These are phyloP conservation scores for Ustilago bromivora DNA, from an alignment of 1,284 basidiomycete species.

Conservation along the genomic window DNA sequence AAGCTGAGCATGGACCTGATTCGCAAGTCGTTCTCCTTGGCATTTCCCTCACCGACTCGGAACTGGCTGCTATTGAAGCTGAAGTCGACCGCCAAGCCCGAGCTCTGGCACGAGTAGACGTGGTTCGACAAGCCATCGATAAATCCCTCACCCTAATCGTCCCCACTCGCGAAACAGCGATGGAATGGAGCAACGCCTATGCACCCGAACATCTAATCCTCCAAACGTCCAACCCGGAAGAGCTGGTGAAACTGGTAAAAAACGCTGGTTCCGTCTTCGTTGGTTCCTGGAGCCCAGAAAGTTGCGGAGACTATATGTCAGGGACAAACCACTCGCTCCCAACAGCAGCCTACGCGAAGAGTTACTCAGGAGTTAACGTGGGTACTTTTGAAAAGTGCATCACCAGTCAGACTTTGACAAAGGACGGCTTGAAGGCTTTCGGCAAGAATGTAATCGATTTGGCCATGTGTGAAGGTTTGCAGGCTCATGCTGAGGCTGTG, in stretches of 20 bases:
- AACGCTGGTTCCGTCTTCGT: slow-evolving; percentile 91
- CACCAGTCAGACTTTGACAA: slow-evolving; percentile 90
- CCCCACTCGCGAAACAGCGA: slow-evolving; percentile 78
- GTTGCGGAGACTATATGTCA: slow-evolving; percentile 97
- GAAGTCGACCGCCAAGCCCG: slow-evolving; percentile 90
- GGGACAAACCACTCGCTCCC: slow-evolving; percentile 94
- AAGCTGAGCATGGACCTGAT: slow-evolving; percentile 96
- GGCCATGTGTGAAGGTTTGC: slow-evolving; percentile 93
- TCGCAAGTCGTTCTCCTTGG: slow-evolving; percentile 95
- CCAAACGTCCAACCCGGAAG: slow-evolving; percentile 55
- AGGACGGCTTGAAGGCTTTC: slow-evolving; percentile 80
- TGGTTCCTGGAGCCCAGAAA: slow-evolving; percentile 79
- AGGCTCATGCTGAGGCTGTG: slow-evolving; percentile 82
- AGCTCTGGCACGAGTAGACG: slow-evolving; percentile 86
- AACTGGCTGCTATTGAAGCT: slow-evolving; percentile 81
- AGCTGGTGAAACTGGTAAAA: slow-evolving; percentile 56
- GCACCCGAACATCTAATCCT: slow-evolving; percentile 77
- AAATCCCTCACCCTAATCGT: slow-evolving; percentile 91
- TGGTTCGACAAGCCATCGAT: slow-evolving; percentile 88
- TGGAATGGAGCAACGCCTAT: slow-evolving; percentile 94
- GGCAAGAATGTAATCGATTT: slow-evolving; percentile 91
- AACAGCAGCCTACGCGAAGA: slow-evolving; percentile 84
- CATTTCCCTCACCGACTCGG: slow-evolving; percentile 77
- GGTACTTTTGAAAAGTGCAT: slow-evolving; percentile 98
- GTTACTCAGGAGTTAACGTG: slow-evolving; percentile 98